Base-by-base conservation (phyloP, 192 early-diverging fungal species). In the Pilobolus umbonatus region DNA sequence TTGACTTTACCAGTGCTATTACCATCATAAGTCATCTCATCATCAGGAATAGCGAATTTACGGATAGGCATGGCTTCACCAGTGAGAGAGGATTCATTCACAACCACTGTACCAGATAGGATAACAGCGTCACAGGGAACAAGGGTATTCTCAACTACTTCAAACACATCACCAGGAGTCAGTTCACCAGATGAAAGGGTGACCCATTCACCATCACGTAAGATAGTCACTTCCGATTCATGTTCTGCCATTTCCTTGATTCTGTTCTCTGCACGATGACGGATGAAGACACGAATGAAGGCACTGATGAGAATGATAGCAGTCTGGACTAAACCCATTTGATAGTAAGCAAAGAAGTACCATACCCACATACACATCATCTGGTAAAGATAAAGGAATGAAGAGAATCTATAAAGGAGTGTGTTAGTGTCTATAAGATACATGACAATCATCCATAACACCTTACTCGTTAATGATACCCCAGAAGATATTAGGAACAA, bases 31-130 rank as follows among this genome's bases (percentile, higher is more conserved):
- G 61, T 21, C 4, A 52, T 48, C 28, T 73, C 69, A 39, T 88
- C 85, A 53, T 74, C 57, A 48, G 78, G 78, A 24, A 87, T 70
- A 14, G 88, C 62, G 47, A 89, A 78, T 65, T 92, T 92, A 53
- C 85, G 79, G 42, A 92, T 81, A 1, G 90, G 90, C 59, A 86
- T 77, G 5, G 90, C 87, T 76, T 92, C 90, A 52, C 85, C 89
- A 0, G 88, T 92, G 40, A 92, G 69, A 19, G 80, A 78, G 38
- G 77, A 79, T 55, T 92, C 90, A 67, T 92, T 85, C 21, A 83
- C 83, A 17, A 92, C 86, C 0, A 80, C 80, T 30, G 84, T 81
- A 35, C 90, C 90, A 22, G 71, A 61, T 4, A 90, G 54, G 25
- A 92, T 71, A 3, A 85, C 83, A 28, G 77, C 81, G 49, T 92